A percentile compares a stretch with the other conserved stretches of the same genome.
Evolutionary conservation across 768 basidiomycete species (phyloP).

Genomic region (Suillus hirtellus): DNA sequence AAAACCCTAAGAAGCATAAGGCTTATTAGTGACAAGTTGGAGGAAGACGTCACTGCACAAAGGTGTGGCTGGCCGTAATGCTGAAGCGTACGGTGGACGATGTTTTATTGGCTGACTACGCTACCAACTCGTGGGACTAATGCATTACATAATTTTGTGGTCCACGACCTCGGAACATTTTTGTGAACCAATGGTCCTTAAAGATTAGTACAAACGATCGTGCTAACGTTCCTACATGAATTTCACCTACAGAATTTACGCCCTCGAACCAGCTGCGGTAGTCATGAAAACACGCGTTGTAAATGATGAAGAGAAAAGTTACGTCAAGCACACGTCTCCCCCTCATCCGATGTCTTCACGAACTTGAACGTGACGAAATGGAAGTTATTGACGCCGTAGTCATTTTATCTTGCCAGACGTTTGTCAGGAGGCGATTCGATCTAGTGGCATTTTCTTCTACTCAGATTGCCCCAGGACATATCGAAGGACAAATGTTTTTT

Average conservation of each 20-base stretch:
- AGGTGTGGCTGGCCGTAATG: background rate
- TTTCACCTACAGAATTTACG: background rate
- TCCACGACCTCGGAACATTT: background rate
- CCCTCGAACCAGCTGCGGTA: slow-evolving; percentile 37
- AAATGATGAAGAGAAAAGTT: slow-evolving; percentile 11
- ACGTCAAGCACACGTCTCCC: slow-evolving; percentile 18
- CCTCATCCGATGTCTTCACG: background rate
- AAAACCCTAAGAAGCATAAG: background rate
- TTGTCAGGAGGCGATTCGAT: background rate
- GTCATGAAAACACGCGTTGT: slow-evolving; percentile 20
- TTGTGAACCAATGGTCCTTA: background rate
- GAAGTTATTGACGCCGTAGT: background rate
- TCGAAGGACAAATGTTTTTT: background rate
- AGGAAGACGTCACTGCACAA: background rate
- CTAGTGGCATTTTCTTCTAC: background rate
- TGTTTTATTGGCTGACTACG: too few relatives aligned
- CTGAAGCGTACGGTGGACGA: background rate
- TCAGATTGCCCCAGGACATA: background rate
- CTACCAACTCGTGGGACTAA: background rate
- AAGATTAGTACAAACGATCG: background rate
- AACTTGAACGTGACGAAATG: background rate
- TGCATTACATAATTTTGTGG: background rate
- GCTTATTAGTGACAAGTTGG: background rate
- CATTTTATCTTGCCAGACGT: background rate
- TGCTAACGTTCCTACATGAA: background rate